Percentiles rank a stretch among this genome's conserved stretches.
phyloP scores from a whole-genome alignment of 495 filamentous ascomycete genomes.

The Penicillium mononematosum region DNA sequence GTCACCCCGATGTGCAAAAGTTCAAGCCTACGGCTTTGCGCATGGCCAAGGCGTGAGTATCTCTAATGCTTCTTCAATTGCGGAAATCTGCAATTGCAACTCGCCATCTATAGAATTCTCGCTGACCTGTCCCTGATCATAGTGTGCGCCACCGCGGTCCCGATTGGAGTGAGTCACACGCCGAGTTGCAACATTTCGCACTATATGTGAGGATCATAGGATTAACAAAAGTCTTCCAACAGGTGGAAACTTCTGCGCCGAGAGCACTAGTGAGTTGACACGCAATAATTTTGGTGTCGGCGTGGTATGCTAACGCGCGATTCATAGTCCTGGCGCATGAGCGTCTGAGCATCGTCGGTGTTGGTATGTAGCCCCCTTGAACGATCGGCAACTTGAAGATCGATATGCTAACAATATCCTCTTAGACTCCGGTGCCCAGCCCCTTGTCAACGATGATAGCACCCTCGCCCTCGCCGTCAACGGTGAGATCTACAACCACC shows the following conservation, averaged over 20 bases:
- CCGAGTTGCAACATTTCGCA: conserved; percentile 13
- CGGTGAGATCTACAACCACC: conserved; percentile 99
- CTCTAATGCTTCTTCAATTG: conserved; percentile 16
- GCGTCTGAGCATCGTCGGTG: conserved; percentile 94
- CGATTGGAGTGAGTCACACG: conserved; percentile 86
- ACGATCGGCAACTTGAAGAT: background rate
- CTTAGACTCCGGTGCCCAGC: conserved; percentile 89
- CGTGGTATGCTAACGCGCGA: conserved; percentile 31
- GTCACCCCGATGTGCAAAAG: conserved; percentile 91
- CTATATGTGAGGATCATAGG: conserved; percentile 1
- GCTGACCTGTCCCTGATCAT: conserved; percentile 22
- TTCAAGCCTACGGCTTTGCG: conserved; percentile 97
- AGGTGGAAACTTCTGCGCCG: conserved; percentile 87
- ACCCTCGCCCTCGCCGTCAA: conserved; percentile 93
- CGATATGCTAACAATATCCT: conserved; percentile 17
- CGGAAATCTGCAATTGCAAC: conserved; percentile 19
- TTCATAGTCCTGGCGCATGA: conserved; percentile 89
- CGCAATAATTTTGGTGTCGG: background rate
- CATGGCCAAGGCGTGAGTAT: conserved; percentile 87
- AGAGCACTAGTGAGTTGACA: conserved; percentile 75
- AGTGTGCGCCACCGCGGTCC: conserved; percentile 95
- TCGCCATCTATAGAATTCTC: conserved; percentile 39
- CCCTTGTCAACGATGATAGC: conserved; percentile 85
- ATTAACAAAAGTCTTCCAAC: conserved; percentile 23
- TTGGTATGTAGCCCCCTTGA: conserved; percentile 63